These are phyloP conservation scores for Coemansia sp. DNA, from an alignment of 192 early-diverging fungal genomes.

Conservation along the genomic window DNA sequence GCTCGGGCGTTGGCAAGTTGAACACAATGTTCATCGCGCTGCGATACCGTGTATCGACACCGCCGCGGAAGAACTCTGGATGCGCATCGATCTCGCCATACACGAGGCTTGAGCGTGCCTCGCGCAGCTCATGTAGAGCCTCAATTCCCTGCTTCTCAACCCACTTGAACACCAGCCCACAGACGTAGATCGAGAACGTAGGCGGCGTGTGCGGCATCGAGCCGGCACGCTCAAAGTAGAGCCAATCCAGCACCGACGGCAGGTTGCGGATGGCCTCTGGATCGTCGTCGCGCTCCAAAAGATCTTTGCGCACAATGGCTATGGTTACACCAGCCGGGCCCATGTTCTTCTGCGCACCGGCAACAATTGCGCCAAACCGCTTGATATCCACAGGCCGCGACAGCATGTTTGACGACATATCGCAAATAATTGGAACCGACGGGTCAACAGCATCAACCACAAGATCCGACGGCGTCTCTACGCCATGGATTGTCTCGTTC, in stretches of 20 bases:
- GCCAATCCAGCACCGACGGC: slow-evolving; percentile 86
- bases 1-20: slow-evolving; percentile 59
- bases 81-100: slow-evolving; percentile 62
- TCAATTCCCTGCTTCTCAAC: slow-evolving; percentile 63
- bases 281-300: slow-evolving; percentile 63
- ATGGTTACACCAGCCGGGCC: slow-evolving; percentile 90
- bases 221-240: slow-evolving; percentile 72
- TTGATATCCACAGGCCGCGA: slow-evolving; percentile 76
- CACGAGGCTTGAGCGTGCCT: slow-evolving; percentile 66
- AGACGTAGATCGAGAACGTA: slow-evolving; percentile 89
- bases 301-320: slow-evolving; percentile 87
- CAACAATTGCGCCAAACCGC: slow-evolving; percentile 85
- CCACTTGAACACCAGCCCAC: slow-evolving; percentile 87
- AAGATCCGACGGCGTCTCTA: slow-evolving; percentile 66
- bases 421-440: slow-evolving; percentile 81
- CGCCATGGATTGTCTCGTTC: slow-evolving; percentile 98
- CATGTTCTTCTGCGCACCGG: slow-evolving; percentile 97
- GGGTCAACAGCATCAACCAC: slow-evolving; percentile 49
- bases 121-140: slow-evolving; percentile 66
- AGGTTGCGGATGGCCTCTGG: slow-evolving; percentile 48
- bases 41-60: slow-evolving; percentile 62
- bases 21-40: slow-evolving; percentile 94
- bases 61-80: slow-evolving; percentile 68
- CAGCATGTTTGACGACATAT: slow-evolving; percentile 86
- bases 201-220: slow-evolving; percentile 98